phyloP scores from a whole-genome alignment of 805 yeast species.

The Ogataea siamensis region DNA sequence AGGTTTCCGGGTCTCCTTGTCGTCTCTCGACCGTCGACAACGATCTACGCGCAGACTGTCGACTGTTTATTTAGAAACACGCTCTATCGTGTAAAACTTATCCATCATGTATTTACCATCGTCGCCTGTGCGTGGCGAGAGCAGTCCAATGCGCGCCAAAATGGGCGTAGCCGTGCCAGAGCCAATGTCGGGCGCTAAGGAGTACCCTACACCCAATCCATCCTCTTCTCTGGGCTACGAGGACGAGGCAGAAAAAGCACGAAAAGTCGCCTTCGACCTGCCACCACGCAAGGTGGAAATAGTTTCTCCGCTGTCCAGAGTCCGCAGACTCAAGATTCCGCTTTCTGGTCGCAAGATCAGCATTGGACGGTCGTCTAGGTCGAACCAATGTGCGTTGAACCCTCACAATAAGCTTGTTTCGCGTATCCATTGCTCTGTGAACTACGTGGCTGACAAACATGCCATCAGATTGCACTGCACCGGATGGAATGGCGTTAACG shows the following conservation, averaged over 20 bases:
- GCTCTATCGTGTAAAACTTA: constrained; percentile 8
- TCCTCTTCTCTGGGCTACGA: constrained; percentile 49
- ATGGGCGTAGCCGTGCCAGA: background rate
- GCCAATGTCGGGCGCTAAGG: constrained; percentile 12
- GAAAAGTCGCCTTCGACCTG: constrained; percentile 17
- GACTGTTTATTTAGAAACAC: constrained; percentile 17
- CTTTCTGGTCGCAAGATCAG: constrained; percentile 37
- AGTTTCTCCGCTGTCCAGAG: constrained; percentile 37
- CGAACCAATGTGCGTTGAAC: constrained; percentile 51
- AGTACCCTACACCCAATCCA: constrained; percentile 73
- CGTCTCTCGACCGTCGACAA: constrained; percentile 10
- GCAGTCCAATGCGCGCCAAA: constrained; percentile 9
- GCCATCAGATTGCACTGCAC: constrained; percentile 60
- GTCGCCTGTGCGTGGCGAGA: constrained; percentile 28
- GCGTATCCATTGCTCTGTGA: constrained; percentile 58
- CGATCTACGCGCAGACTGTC: constrained; percentile 2
- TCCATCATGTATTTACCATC: constrained; percentile 31
- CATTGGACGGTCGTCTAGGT: constrained; percentile 68
- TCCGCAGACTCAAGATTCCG: constrained; percentile 42
- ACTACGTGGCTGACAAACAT: constrained; percentile 40
- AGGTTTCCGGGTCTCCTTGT: background rate
- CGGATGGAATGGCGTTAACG: constrained; percentile 79
- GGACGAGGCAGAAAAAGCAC: constrained; percentile 17
- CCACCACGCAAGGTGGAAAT: constrained; percentile 18
- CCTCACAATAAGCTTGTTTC: constrained; percentile 57